Evolutionary conservation across 148 eudicot species (phyloP).

Genomic region (Chenopodium berlandieri): DNA sequence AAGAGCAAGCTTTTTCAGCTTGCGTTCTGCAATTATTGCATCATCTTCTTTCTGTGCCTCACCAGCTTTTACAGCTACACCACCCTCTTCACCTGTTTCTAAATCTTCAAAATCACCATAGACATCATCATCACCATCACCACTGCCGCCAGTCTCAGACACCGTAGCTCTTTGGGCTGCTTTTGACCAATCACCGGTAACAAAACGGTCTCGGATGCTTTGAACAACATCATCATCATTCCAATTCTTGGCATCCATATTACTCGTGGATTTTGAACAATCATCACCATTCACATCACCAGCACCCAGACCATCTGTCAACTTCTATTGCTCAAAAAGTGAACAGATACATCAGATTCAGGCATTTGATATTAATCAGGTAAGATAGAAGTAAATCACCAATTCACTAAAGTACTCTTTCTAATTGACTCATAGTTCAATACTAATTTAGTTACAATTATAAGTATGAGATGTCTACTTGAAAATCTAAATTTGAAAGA

Average conservation of each 20-base stretch:
- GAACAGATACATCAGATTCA: conserved; percentile 1
- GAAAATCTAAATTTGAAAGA: conserved; percentile 1
- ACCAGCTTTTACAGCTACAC: conserved; percentile 22
- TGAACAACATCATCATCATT: conserved; percentile 41
- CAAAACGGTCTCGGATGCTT: conserved; percentile 84
- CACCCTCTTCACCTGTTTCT: conserved; percentile 67
- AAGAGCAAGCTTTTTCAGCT: conserved; percentile 81
- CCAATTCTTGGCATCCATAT: conserved; percentile 47
- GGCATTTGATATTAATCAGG: neutral
- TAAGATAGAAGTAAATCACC: neutral
- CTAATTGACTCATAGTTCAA: neutral
- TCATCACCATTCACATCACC: conserved; percentile 55
- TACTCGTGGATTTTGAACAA: conserved; percentile 56
- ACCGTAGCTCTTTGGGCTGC: conserved; percentile 59
- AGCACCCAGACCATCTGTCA: conserved; percentile 32
- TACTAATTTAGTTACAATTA: neutral
- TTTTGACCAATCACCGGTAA: conserved; percentile 87
- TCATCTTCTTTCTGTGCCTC: conserved; percentile 33
- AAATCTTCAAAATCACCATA: conserved; percentile 91
- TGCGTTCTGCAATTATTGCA: conserved; percentile 45
- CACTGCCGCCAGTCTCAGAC: conserved; percentile 36
- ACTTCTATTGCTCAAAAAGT: conserved; percentile 18
- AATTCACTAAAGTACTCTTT: conserved; percentile 3
- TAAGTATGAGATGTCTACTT: neutral
- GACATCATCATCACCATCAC: conserved; percentile 44